Percentiles rank a stretch among this genome's conserved stretches.
These are phyloP conservation scores for Pterula multifida DNA, from an alignment of 1,284 basidiomycete species.

Conservation along the genomic window DNA sequence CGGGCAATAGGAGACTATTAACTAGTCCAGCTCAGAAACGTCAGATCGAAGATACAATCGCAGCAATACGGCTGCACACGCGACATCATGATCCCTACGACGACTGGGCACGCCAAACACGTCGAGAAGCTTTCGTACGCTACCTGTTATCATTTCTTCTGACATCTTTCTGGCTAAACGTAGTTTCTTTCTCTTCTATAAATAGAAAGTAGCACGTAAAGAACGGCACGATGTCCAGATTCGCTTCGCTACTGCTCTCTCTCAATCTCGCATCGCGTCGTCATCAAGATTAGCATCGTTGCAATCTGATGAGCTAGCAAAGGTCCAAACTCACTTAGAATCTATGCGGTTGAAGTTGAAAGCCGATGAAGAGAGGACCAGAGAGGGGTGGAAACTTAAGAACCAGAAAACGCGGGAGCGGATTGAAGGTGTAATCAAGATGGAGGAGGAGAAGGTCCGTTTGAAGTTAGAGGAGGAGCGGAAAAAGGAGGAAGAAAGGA, in stretches of 20 bases:
- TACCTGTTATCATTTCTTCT: not conserved
- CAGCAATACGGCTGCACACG: slow-evolving; percentile 53
- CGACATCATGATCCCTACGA: slow-evolving; percentile 64
- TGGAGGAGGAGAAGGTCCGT: slow-evolving; percentile 51
- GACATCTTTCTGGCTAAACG: slow-evolving; percentile 3
- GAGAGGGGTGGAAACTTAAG: slow-evolving; percentile 36
- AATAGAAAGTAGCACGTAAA: slow-evolving; percentile 47
- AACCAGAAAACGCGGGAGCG: slow-evolving; percentile 41
- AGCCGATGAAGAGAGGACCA: slow-evolving; percentile 32
- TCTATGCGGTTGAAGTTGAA: slow-evolving; percentile 31
- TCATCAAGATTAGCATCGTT: slow-evolving; percentile 23
- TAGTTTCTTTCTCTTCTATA: slow-evolving; percentile 2
- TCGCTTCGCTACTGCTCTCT: slow-evolving; percentile 26
- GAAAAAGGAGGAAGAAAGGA: slow-evolving; percentile 29
- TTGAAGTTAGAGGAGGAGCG: slow-evolving; percentile 39
- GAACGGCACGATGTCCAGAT: slow-evolving; percentile 29
- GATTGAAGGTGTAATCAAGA: slow-evolving; percentile 50
- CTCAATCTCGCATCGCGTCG: slow-evolving; percentile 24
- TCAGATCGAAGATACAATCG: slow-evolving; percentile 52
- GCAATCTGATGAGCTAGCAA: slow-evolving; percentile 34
- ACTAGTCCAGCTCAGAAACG: slow-evolving; percentile 32
- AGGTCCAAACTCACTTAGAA: slow-evolving; percentile 34
- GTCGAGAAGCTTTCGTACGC: slow-evolving; percentile 61
- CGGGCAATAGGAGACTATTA: slow-evolving; percentile 12
- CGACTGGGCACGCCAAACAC: slow-evolving; percentile 61